Percentiles rank a stretch among this genome's conserved stretches.
Conservation (phyloP, 75 land plant genomes). For the Picea sitchensis region DNA sequence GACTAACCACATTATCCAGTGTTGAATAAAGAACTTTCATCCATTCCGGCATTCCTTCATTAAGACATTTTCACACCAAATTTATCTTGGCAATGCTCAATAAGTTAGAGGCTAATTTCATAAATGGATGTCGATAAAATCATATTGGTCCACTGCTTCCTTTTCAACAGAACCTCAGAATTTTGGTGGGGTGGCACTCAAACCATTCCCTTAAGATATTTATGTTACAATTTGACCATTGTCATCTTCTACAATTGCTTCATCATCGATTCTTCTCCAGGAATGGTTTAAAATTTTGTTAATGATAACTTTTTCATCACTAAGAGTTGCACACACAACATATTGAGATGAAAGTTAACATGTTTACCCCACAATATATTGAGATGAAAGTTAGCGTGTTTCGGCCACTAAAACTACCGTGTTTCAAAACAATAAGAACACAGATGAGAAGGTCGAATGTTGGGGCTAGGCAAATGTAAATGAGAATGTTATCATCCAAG, state of each 20-base stretch:
- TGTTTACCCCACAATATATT: too few relatives aligned
- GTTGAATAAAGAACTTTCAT: slow-evolving; percentile 39
- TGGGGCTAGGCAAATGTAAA: too few relatives aligned
- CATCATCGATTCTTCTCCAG: neutral
- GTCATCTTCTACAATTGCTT: neutral
- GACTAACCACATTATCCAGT: slow-evolving; percentile 31
- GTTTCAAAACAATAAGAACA: too few relatives aligned
- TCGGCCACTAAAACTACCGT: neutral
- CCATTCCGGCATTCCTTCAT: slow-evolving; percentile 43
- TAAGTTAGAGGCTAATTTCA: slow-evolving; percentile 23
- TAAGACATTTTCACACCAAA: slow-evolving; percentile 9
- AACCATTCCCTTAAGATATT: neutral
- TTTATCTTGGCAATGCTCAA: slow-evolving; percentile 30
- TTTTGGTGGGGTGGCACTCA: neutral
- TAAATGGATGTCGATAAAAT: slow-evolving; percentile 48
- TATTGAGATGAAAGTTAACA: slow-evolving; percentile 15
- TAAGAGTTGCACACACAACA: slow-evolving; percentile 34
- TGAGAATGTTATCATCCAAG: too few relatives aligned
- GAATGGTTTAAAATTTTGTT: slow-evolving; percentile 28
- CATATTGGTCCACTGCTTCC: slow-evolving; percentile 35
- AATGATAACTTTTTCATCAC: slow-evolving; percentile 36
- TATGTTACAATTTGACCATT: neutral
- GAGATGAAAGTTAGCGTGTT: slow-evolving; percentile 25
- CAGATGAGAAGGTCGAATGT: too few relatives aligned
- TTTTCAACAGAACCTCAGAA: slow-evolving; percentile 16